These are phyloP conservation scores for Venturia asperata DNA, from an alignment of 2,329 filamentous ascomycete genomes.

Conservation along the genomic window DNA sequence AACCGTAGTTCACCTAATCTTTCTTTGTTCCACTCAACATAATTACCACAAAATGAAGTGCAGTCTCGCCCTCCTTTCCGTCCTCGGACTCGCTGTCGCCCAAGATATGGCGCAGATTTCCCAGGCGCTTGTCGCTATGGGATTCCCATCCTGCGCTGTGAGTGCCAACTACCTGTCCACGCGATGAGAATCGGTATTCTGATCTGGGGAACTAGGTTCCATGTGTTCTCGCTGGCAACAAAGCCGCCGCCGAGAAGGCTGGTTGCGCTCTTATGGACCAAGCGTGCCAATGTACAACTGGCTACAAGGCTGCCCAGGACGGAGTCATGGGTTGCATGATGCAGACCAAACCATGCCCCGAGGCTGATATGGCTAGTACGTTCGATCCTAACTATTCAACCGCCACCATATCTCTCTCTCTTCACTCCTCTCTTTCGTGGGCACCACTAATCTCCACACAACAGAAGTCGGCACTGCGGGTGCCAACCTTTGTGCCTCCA, in stretches of 20 bases:
- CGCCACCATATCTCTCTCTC: neutral
- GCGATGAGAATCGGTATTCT: neutral
- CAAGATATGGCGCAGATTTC: neutral
- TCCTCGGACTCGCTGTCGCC: neutral
- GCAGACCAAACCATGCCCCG: neutral
- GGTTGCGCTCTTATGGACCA: neutral
- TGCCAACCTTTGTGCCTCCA: neutral
- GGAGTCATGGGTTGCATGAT: neutral
- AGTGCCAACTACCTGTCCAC: neutral
- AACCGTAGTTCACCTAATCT: too few relatives aligned
- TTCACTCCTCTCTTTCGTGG: neutral
- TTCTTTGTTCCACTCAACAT: neutral
- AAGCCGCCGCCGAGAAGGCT: neutral
- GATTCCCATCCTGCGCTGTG: slow-evolving; percentile 10
- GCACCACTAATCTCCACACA: neutral
- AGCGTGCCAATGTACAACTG: slow-evolving; percentile 15
- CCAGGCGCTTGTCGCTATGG: neutral
- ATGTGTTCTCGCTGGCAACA: neutral
- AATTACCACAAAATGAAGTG: neutral
- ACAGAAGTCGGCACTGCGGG: neutral
- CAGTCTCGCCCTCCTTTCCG: neutral
- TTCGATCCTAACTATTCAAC: neutral
- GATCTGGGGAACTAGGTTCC: neutral
- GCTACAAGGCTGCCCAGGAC: neutral
- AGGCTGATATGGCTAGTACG: slow-evolving; percentile 1